Percentiles rank a stretch among this genome's conserved stretches.
Evolutionary conservation across 176 grass and related monocot species (phyloP).

Genomic region (Cymbopogon citratus): DNA sequence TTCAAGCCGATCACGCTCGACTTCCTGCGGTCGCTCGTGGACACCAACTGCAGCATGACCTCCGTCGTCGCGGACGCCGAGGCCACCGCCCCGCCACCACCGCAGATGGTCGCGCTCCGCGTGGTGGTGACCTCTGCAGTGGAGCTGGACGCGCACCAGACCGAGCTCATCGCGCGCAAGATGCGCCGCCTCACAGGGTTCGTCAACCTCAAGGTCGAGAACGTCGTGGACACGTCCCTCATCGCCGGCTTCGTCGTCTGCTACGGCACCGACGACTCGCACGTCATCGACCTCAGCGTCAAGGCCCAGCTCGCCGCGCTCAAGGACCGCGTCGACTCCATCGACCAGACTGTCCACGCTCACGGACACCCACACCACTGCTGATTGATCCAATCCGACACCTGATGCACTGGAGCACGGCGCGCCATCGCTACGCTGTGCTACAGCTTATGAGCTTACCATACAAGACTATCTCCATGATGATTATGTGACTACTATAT

Average conservation of each 20-base stretch:
- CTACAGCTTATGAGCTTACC: background rate
- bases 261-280: constrained; percentile 68
- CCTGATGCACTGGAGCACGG: background rate
- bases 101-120: constrained; percentile 37
- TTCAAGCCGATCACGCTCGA: constrained; percentile 61
- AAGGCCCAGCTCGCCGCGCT: constrained; percentile 64
- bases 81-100: background rate
- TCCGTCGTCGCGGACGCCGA: constrained; percentile 13
- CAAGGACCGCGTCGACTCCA: constrained; percentile 60
- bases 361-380: background rate
- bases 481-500: background rate
- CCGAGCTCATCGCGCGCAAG: constrained; percentile 79
- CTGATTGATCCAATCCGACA: background rate
- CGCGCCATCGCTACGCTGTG: background rate
- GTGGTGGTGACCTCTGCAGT: constrained; percentile 81
- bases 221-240: constrained; percentile 65
- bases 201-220: constrained; percentile 54
- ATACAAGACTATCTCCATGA: background rate
- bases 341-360: constrained; percentile 42
- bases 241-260: constrained; percentile 83
- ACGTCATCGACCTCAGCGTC: constrained; percentile 88
- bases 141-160: constrained; percentile 61
- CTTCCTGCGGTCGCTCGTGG: constrained; percentile 54
- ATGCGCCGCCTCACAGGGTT: constrained; percentile 89
- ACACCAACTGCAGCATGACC: constrained; percentile 30